These are phyloP conservation scores for Anisodus tanguticus DNA, from an alignment of 257 asterid genomes.

Conservation along the genomic window DNA sequence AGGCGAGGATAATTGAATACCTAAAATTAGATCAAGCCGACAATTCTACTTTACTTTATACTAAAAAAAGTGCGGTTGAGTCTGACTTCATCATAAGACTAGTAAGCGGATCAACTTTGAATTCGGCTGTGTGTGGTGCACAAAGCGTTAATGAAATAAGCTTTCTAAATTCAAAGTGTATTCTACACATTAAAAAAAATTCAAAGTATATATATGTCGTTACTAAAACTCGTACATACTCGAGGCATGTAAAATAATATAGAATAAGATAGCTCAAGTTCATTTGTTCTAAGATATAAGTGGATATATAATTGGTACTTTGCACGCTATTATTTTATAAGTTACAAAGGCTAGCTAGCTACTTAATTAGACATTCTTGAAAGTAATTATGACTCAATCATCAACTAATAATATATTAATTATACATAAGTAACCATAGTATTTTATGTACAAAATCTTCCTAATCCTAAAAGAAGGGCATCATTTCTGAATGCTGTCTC, in stretches of 20 bases:
- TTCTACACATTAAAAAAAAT: not conserved
- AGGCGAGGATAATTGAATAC: too few relatives aligned
- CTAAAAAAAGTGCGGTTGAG: not conserved
- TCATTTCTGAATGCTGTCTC: constrained; percentile 55
- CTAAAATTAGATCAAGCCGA: too few relatives aligned
- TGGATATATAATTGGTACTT: not conserved
- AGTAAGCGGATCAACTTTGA: too few relatives aligned
- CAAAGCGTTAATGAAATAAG: not conserved
- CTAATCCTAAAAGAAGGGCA: constrained; percentile 47
- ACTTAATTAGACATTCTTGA: not conserved
- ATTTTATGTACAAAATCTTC: constrained; percentile 48
- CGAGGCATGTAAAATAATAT: too few relatives aligned
- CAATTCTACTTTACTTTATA: too few relatives aligned
- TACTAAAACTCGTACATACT: too few relatives aligned
- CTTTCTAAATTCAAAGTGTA: not conserved
- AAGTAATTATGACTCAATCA: constrained; percentile 35
- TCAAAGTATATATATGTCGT: not conserved
- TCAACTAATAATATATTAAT: constrained; percentile 31
- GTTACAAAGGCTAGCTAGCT: constrained; percentile 26
- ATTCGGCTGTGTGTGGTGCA: too few relatives aligned
- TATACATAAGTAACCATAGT: constrained; percentile 28
- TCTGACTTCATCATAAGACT: too few relatives aligned
- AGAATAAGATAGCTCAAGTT: not conserved
- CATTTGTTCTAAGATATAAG: not conserved
- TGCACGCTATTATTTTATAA: not conserved